Conservation (phyloP, 73 alveolate genomes). For the Breviolum minutum region DNA sequence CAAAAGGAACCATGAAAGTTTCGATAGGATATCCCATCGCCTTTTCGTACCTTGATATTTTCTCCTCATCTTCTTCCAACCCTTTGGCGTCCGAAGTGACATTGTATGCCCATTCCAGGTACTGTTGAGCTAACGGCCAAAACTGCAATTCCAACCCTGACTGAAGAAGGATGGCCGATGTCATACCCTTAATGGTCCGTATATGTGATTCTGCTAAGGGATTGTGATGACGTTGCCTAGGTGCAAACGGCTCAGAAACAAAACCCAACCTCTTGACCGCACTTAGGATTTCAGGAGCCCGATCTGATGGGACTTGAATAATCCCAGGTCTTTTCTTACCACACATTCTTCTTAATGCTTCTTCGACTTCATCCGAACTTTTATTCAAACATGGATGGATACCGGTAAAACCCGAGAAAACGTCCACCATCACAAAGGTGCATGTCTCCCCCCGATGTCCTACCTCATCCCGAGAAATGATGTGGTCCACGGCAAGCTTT, state of each 20-base stretch:
- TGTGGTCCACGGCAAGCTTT: constrained; percentile 1
- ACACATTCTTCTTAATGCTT: neutral
- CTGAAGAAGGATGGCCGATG: neutral
- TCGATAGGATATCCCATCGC: constrained; percentile 2
- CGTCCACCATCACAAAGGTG: constrained; percentile 7
- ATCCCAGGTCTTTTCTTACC: constrained; percentile 23
- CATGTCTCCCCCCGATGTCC: constrained; percentile 6
- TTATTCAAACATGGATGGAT: neutral
- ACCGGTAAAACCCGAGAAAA: neutral
- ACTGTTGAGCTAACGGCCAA: constrained; percentile 24
- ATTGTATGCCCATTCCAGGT: constrained; percentile 1
- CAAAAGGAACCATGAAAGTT: constrained; percentile 16
- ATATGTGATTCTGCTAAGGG: constrained; percentile 22
- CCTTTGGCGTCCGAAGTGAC: neutral
- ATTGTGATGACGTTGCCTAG: neutral
- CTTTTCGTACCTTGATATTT: neutral
- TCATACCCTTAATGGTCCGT: constrained; percentile 14
- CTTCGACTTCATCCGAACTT: neutral
- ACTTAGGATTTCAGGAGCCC: neutral
- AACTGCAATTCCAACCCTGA: neutral
- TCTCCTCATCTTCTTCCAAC: neutral
- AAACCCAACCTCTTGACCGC: neutral
- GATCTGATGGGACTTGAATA: neutral
- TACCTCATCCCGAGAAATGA: neutral
- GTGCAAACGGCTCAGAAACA: neutral